A percentile compares a stretch with the other conserved stretches of the same genome.
Evolutionary conservation across 1,284 basidiomycete genomes (phyloP).

Genomic region (Microbotryomycetes sp.): DNA sequence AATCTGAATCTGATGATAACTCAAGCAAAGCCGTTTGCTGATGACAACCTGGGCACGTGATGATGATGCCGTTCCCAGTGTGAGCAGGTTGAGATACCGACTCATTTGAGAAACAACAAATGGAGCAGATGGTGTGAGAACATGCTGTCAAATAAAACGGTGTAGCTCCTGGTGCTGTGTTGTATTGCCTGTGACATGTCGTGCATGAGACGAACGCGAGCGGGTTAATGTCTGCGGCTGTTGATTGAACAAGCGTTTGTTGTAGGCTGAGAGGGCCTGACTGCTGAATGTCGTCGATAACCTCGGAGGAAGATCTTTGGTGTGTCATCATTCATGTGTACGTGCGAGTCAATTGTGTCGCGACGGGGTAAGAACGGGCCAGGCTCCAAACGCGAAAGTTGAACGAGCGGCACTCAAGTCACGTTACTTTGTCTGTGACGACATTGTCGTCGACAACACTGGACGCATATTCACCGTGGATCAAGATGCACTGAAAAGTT

Average conservation of each 20-base stretch:
- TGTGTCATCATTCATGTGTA: too few relatives aligned
- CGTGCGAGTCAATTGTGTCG: too few relatives aligned
- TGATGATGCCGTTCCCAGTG: neutral
- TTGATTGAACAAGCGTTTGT: too few relatives aligned
- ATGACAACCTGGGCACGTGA: conserved; percentile 12
- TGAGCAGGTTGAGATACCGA: neutral
- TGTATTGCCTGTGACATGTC: neutral
- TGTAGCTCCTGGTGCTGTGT: neutral
- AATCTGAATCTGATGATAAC: neutral
- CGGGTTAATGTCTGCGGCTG: neutral
- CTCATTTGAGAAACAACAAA: conserved; percentile 4
- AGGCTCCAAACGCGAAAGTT: too few relatives aligned
- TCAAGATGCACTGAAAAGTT: conserved; percentile 2
- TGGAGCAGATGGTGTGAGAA: conserved; percentile 16
- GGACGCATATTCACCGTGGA: neutral
- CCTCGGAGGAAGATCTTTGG: too few relatives aligned
- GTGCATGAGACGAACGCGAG: conserved; percentile 16
- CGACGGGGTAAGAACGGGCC: too few relatives aligned
- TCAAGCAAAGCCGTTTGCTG: neutral
- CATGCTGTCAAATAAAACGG: conserved; percentile 17
- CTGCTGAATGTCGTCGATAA: too few relatives aligned
- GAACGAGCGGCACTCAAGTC: neutral
- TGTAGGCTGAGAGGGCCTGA: too few relatives aligned
- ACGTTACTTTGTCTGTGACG: neutral
- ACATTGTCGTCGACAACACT: neutral